Evolutionary conservation across 164 flowering plant genomes (phyloP), one percentile per base, ranked within the genome.

Genomic region (Cinnamomum chago): DNA sequence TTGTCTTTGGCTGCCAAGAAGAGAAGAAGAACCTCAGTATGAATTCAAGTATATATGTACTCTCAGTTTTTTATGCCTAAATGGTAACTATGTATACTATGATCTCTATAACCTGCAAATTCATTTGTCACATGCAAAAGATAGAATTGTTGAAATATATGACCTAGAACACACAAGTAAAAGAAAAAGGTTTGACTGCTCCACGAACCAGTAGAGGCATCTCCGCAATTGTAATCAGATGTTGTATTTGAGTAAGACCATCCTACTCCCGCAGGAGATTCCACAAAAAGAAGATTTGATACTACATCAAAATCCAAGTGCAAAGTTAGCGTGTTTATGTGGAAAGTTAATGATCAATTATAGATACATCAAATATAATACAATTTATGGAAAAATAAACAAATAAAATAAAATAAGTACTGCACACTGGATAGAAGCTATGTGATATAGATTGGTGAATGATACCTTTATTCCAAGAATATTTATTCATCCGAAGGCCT

Each of bases 231-330:
- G 72, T 92, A 93, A 83, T 93, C 98, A 22, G 95, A 88, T 68
- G 82, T 79, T 33, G 88, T 92, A 73, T 95, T 93, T 25, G 99
- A 95, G 82, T 95, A 95, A 58, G 99, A 95, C 99, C 99, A 95
- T 70, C 99, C 99, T 5, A 95, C 98, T 52, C 98, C 98, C 79
- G 95, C 97, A 73, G 98, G 98, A 74, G 98, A 95, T 80, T 95
- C 99, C 55, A 95, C 87, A 79, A 95, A 95, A 58, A 95, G 92
- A 28, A 93, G 88, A 83, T 95, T 95, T 33, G 99, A 90, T 64
- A 90, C 98, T 93, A 74, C 69, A 82, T 68, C 70, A 76, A 40
- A 28, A 65, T 24, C 64, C 73, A 66, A 40, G 71, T 64, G 65
- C 20, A 40, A 25, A 14, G 11, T 20, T 24, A 72, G 24, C 9